Percentiles rank a stretch among this genome's conserved stretches.
Evolutionary conservation across 371 early-diverging fungal species (phyloP).

Genomic region (Mucor mucedo): DNA sequence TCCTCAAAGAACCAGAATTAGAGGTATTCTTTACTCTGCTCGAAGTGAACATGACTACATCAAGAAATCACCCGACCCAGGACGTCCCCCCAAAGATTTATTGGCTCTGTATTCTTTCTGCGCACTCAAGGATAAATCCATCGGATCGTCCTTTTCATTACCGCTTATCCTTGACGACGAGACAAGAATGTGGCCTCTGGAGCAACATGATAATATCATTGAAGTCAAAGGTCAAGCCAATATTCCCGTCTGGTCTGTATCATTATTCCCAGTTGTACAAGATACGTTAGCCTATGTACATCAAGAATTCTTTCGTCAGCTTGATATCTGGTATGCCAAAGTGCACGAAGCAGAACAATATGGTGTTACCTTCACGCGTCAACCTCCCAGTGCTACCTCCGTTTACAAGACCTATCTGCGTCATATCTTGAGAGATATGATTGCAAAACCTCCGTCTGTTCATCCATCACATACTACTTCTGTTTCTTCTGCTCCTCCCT

Average conservation of each 20-base stretch:
- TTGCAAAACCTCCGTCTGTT: constrained; percentile 33
- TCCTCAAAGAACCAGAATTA: constrained; percentile 62
- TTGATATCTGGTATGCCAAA: constrained; percentile 48
- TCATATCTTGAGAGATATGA: constrained; percentile 62
- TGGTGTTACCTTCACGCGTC: constrained; percentile 32
- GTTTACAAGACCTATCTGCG: constrained; percentile 73
- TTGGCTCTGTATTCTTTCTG: constrained; percentile 72
- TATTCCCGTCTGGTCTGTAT: constrained; percentile 70
- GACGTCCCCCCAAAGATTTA: constrained; percentile 77
- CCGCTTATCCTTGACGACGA: constrained; percentile 80
- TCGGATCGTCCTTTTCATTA: constrained; percentile 55
- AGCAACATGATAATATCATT: constrained; percentile 82
- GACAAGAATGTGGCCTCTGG: constrained; percentile 76
- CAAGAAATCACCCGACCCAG: constrained; percentile 48
- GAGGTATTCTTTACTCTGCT: constrained; percentile 75
- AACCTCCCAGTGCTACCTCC: constrained; percentile 54
- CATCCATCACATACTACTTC: background rate
- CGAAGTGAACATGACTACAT: constrained; percentile 73
- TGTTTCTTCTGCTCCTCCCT: background rate
- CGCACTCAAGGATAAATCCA: constrained; percentile 51
- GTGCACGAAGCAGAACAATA: constrained; percentile 47
- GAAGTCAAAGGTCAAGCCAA: constrained; percentile 66
- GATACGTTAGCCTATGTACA: constrained; percentile 64
- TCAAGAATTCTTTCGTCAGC: constrained; percentile 67
- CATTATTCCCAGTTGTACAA: constrained; percentile 71